phyloP scores from a whole-genome alignment of 768 basidiomycete species.

The Suillus subalutaceus region DNA sequence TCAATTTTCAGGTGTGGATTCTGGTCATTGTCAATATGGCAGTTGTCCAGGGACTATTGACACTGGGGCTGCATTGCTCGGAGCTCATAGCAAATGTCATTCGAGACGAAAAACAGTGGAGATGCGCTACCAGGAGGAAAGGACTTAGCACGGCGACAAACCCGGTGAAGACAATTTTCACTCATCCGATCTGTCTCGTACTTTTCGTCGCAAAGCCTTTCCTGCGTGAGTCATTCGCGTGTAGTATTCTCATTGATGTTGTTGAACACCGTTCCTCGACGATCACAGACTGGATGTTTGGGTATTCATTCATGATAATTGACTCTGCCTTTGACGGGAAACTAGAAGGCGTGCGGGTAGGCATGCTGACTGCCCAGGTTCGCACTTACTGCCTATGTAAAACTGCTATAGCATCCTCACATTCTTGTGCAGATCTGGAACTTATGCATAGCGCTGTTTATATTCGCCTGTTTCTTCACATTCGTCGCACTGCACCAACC shows the following conservation, averaged over 20 bases:
- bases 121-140: constrained; percentile 21
- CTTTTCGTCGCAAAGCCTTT: constrained; percentile 28
- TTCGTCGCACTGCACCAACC: constrained; percentile 19
- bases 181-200: constrained; percentile 18
- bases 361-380: constrained; percentile 20
- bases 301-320: constrained; percentile 19
- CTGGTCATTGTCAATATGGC: constrained; percentile 29
- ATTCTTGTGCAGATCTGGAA: constrained; percentile 27
- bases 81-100: constrained; percentile 33
- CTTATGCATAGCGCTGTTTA: constrained; percentile 21
- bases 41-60: constrained; percentile 31
- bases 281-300: constrained; percentile 35
- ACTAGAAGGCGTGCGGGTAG: no score
- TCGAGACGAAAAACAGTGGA: constrained; percentile 32
- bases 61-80: constrained; percentile 30
- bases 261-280: not conserved
- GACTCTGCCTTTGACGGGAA: no score
- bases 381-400: not conserved
- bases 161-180: constrained; percentile 27
- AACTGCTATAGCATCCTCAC: not conserved
- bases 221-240: constrained; percentile 23
- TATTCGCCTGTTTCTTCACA: constrained; percentile 24
- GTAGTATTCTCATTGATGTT: not conserved
- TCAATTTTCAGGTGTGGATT: constrained; percentile 25
- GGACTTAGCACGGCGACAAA: constrained; percentile 22